Evolutionary conservation across 2,329 filamentous ascomycete genomes (phyloP).

Genomic region (Dactylellina drechsleri): DNA sequence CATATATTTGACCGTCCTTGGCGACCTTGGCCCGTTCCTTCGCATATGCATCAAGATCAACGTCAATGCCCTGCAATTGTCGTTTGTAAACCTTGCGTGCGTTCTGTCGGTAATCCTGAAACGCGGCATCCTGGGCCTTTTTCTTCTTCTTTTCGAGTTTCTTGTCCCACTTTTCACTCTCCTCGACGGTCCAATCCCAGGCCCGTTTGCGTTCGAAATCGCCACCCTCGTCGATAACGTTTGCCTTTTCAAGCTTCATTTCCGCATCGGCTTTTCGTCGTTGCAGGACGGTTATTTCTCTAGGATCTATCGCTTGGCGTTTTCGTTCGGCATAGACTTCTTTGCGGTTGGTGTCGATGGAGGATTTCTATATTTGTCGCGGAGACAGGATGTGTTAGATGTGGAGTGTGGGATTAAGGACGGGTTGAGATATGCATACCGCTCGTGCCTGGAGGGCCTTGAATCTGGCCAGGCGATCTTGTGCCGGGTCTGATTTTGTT

Average conservation of each 20-base stretch:
- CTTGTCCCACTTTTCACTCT: slow-evolving; percentile 93
- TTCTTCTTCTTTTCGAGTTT: slow-evolving; percentile 85
- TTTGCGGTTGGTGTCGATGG: slow-evolving; percentile 78
- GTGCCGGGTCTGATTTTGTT: slow-evolving; percentile 60
- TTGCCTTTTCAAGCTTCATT: slow-evolving; percentile 92
- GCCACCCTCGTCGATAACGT: slow-evolving; percentile 82
- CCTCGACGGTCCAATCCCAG: slow-evolving; percentile 98
- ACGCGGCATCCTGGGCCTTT: slow-evolving; percentile 84
- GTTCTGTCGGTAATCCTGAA: slow-evolving; percentile 87
- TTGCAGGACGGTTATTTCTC: slow-evolving; percentile 78
- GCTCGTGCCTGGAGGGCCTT: slow-evolving; percentile 85
- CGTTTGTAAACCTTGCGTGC: slow-evolving; percentile 93
- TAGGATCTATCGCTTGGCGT: slow-evolving; percentile 79
- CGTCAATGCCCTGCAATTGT: slow-evolving; percentile 79
- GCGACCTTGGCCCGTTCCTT: slow-evolving; percentile 86
- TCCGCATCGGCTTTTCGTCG: slow-evolving; percentile 87
- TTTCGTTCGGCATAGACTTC: slow-evolving; percentile 86
- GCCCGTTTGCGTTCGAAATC: slow-evolving; percentile 98
- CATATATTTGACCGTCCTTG: slow-evolving; percentile 87
- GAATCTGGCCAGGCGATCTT: slow-evolving; percentile 82
- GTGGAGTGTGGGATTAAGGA: slow-evolving; percentile 40
- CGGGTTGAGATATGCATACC: slow-evolving; percentile 60
- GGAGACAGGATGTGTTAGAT: slow-evolving; percentile 28
- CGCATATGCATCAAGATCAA: slow-evolving; percentile 85
- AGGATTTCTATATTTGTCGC: slow-evolving; percentile 67